A percentile compares a stretch with the other conserved stretches of the same genome.
Conservation (phyloP, 2,329 filamentous ascomycete species). For the Fusarium sp. region DNA sequence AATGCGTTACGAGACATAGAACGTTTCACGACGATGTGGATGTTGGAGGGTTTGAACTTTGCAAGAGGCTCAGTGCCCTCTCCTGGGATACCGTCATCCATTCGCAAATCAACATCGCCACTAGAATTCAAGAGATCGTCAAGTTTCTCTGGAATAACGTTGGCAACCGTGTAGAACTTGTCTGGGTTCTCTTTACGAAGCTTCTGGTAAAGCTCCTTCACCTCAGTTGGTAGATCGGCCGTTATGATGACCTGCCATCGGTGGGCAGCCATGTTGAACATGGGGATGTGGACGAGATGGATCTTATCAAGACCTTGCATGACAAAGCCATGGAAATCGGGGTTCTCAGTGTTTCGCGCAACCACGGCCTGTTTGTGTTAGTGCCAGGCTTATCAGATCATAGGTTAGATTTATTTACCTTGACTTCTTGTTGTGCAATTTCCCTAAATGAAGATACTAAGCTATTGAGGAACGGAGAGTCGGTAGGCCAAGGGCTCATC, state of each 20-base stretch:
- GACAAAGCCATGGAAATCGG: background rate
- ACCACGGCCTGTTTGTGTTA: background rate
- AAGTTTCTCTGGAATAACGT: background rate
- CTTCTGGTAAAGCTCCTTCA: background rate
- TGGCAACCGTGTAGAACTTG: conserved; percentile 9
- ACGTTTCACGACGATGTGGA: background rate
- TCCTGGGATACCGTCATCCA: background rate
- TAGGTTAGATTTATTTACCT: background rate
- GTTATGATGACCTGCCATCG: conserved; percentile 12
- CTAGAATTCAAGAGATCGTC: background rate
- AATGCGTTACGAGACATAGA: background rate
- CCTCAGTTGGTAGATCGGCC: background rate
- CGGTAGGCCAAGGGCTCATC: conserved; percentile 6
- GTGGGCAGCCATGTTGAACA: conserved; percentile 15
- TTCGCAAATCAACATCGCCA: background rate
- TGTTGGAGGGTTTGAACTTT: background rate
- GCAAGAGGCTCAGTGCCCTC: background rate
- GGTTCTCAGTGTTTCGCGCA: background rate
- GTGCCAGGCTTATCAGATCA: too few species aligned
- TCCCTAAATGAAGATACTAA: background rate
- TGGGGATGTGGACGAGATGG: background rate
- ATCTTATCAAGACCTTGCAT: background rate
- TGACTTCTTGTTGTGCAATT: conserved; percentile 1
- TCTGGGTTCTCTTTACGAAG: background rate
- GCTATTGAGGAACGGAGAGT: background rate